These are phyloP conservation scores for Zasmidium citrigriseum DNA, from an alignment of 2,329 filamentous ascomycete genomes.

Conservation along the genomic window DNA sequence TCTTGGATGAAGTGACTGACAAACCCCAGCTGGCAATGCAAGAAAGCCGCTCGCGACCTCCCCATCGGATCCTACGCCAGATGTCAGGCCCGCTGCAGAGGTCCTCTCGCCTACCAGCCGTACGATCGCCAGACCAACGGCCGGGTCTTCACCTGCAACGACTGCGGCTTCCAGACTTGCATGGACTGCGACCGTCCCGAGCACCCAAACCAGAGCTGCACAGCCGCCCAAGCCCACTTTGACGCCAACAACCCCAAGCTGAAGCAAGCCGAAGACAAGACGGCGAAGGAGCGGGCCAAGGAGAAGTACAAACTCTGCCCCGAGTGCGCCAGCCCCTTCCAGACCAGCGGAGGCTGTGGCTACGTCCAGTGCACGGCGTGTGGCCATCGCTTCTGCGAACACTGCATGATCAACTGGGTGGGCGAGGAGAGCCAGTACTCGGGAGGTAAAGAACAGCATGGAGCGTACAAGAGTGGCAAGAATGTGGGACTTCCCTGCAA, in stretches of 20 bases:
- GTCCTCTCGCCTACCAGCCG: not conserved
- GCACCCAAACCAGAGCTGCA: conserved; percentile 9
- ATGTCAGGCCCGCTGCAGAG: conserved; percentile 18
- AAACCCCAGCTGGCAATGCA: not conserved
- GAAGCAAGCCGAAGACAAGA: too few species aligned
- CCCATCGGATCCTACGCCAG: not conserved
- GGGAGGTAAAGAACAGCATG: not conserved
- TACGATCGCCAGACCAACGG: conserved; percentile 14
- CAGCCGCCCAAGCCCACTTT: not conserved
- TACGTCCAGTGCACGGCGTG: conserved; percentile 12
- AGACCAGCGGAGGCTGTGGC: conserved; percentile 7
- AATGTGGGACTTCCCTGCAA: too few species aligned
- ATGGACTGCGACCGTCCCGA: conserved; percentile 19
- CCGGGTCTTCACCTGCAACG: conserved; percentile 18
- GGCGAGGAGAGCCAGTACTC: conserved; percentile 12
- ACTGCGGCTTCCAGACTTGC: conserved; percentile 14
- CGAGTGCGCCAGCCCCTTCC: not conserved
- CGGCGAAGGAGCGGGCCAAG: too few species aligned
- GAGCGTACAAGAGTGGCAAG: too few species aligned
- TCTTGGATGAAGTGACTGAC: not conserved
- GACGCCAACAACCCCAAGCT: not conserved
- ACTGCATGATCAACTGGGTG: conserved; percentile 16
- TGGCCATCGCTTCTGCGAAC: conserved; percentile 17
- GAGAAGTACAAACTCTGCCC: not conserved
- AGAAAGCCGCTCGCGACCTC: too few species aligned